Evolutionary conservation across 108 stramenopile species (phyloP), one percentile per base, ranked within the genome.

Genomic region (Fragilariopsis cylindrus): DNA sequence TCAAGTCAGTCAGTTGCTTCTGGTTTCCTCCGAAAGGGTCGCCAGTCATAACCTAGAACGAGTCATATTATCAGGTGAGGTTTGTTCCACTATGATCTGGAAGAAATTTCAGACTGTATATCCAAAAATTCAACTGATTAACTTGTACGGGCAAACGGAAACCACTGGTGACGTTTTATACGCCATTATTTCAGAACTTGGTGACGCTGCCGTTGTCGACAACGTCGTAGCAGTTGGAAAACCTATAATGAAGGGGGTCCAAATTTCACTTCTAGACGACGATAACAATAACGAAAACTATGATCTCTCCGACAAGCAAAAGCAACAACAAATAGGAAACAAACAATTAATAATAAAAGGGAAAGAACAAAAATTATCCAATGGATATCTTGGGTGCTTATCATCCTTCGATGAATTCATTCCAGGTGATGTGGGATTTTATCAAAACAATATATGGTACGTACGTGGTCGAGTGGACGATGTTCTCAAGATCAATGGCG

Each of bases 141-240:
- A 84, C 54, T 48, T 84, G 63, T 84, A 84, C 48, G 83, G 83
- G 40, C 84, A 84, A 72, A 81, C 84, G 12, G 79, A 81, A 56
- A 64, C 79, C 11, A 76, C 84, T 1, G 80, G 76, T 7, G 84
- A 84, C 72, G 60, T 62, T 60, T 55, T 53, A 13, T 74, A 64
- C 60, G 84, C 84, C 11, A 57, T 80, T 4, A 56, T 84, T 48
- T 67, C 79, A 6, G 73, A 72, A 4, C 47, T 75, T 50, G 57
- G 53, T 3, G 71, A 57, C 12, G 44, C 57, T 8, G 66, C 71
- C 15, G 52, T 77, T 56, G 56, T 67, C 12, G 57, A 76, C 44
- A 63, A 78, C 52, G 57, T 67, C 43, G 83, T 84, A 3, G 65
- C 83, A 4, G 71, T 84, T 16, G 83, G 78, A 39, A 73, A 45